phyloP scores from a whole-genome alignment of 176 grass and related monocot species.

The Typha latifolia region DNA sequence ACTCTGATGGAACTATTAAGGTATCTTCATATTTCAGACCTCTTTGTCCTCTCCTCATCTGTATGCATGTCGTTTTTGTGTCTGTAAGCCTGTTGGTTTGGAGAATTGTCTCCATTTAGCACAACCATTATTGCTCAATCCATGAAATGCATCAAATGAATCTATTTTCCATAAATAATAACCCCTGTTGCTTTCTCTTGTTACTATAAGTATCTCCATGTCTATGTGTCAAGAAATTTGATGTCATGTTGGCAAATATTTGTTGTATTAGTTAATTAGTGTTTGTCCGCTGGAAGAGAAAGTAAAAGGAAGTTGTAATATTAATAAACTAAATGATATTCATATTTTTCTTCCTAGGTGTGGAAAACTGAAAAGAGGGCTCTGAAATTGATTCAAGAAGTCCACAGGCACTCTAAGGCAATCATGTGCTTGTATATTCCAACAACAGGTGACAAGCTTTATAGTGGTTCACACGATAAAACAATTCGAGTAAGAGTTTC shows the following conservation, averaged over 20 bases:
- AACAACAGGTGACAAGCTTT: conserved; percentile 1
- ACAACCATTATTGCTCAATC: too few relatives aligned
- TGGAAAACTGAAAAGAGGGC: background rate
- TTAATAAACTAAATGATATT: background rate
- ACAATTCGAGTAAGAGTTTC: background rate
- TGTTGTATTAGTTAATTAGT: too few relatives aligned
- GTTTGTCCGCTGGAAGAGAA: too few relatives aligned
- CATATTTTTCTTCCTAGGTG: background rate
- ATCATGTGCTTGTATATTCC: conserved; percentile 1
- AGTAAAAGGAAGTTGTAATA: too few relatives aligned
- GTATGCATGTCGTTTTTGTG: background rate
- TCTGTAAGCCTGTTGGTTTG: too few relatives aligned
- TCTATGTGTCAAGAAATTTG: too few relatives aligned
- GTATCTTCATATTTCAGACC: background rate
- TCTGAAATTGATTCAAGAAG: conserved; percentile 4
- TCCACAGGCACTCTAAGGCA: background rate
- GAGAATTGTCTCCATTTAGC: too few relatives aligned
- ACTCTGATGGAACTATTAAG: conserved; percentile 6
- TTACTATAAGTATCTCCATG: too few relatives aligned
- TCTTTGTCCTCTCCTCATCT: background rate
- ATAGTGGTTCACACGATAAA: conserved; percentile 4
- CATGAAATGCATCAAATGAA: too few relatives aligned
- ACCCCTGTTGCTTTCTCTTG: too few relatives aligned
- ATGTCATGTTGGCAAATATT: too few relatives aligned
- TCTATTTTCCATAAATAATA: too few relatives aligned